Base-by-base conservation (phyloP, 345 rosid species). In the Arabidopsis suecica region DNA sequence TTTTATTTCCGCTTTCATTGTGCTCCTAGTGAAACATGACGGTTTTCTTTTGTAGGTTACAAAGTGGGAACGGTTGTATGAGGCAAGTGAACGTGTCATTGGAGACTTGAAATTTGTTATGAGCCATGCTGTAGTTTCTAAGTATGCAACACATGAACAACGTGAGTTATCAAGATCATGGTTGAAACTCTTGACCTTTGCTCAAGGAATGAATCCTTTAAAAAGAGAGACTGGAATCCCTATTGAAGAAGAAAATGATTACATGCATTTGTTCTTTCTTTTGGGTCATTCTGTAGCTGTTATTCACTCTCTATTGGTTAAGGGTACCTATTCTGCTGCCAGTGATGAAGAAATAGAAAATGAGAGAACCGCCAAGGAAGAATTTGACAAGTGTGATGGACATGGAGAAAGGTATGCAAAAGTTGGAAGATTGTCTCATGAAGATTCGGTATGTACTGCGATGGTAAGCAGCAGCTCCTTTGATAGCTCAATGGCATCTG, bases 171-270 rank as follows among this genome's bases (percentile, higher is more conserved):
- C 86, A 53, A 83, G 82, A 85, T 82, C 90, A 62, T 91, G 98
- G 97, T 81, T 94, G 87, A 76, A 60, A 75, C 91, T 94, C 77
- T 80, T 94, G 81, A 75, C 85, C 71, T 91, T 83, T 83, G 81
- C 89, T 79, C 98, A 94, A 82, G 98, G 97, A 67, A 85, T 91
- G 86, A 79, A 83, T 79, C 91, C 93, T 64, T 69, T 84, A 50
- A 94, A 88, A 86, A 90, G 97, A 86, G 98, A 94, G 84, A 86
- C 87, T 51, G 97, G 93, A 66, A 78, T 81, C 70, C 90, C 71
- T 78, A 55, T 85, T 41, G 97, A 90, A 18, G 97, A 88, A 63
- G 97, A 91, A 71, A 82, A 79, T 76, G 97, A 89, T 20, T 73
- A 80, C 68, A 78, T 79, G 67, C 84, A 85, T 77, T 68, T 69